phyloP scores from a whole-genome alignment of 2,329 filamentous ascomycete genomes.

The Anisogramma anomala region DNA sequence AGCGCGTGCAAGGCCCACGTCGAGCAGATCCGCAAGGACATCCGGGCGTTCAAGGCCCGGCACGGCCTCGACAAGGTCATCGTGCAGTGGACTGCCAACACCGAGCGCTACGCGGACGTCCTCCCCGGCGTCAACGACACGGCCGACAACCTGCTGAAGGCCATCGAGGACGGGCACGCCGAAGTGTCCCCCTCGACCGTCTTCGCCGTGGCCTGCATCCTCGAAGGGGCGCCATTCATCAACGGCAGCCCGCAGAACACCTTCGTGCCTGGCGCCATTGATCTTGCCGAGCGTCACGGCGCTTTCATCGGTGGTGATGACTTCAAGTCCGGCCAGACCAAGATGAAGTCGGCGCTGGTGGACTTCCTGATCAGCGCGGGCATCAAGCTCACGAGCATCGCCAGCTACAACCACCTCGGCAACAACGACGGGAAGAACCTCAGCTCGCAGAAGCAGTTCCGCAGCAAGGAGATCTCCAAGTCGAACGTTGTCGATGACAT shows the following conservation, averaged over 20 bases:
- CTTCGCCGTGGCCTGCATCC: constrained; percentile 87
- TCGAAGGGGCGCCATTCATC: constrained; percentile 88
- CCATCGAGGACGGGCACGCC: constrained; percentile 75
- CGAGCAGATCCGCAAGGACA: constrained; percentile 85
- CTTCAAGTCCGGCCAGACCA: constrained; percentile 99
- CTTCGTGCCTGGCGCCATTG: constrained; percentile 84
- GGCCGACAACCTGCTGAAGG: constrained; percentile 78
- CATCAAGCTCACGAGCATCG: constrained; percentile 97
- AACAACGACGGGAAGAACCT: constrained; percentile 99
- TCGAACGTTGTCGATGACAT: constrained; percentile 99
- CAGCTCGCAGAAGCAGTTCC: constrained; percentile 95
- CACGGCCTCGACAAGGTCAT: constrained; percentile 90
- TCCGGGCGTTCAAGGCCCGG: constrained; percentile 79
- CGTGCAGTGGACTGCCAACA: constrained; percentile 98
- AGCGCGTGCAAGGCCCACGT: constrained; percentile 83
- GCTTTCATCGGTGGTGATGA: constrained; percentile 96
- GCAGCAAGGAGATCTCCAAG: constrained; percentile 99
- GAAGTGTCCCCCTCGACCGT: constrained; percentile 94
- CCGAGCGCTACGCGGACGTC: constrained; percentile 88
- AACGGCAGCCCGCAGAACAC: constrained; percentile 99
- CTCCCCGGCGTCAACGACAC: constrained; percentile 89
- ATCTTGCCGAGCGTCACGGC: constrained; percentile 74
- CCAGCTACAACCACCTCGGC: constrained; percentile 97
- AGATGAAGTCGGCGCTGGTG: constrained; percentile 99
- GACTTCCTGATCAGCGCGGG: constrained; percentile 98